These are phyloP conservation scores for Fusarium abutilonis DNA, from an alignment of 2,329 filamentous ascomycete genomes.

Conservation along the genomic window DNA sequence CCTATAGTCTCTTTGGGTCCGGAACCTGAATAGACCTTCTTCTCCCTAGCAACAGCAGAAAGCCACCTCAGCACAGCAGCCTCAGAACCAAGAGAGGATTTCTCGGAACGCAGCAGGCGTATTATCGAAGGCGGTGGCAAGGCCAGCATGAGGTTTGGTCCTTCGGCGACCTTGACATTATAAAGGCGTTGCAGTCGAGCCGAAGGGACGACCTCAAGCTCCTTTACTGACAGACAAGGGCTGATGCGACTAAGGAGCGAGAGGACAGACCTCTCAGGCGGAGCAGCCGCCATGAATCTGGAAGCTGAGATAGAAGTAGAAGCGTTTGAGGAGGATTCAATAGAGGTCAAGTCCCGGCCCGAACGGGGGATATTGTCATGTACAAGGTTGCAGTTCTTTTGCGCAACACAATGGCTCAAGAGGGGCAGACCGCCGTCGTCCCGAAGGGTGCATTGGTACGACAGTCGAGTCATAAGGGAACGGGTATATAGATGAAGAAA, in stretches of 20 bases:
- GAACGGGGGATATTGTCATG: constrained; percentile 42
- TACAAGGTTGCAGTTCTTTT: constrained; percentile 44
- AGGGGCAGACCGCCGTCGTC: constrained; percentile 40
- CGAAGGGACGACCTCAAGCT: constrained; percentile 48
- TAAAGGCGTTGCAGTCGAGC: constrained; percentile 55
- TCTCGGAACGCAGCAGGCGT: constrained; percentile 60
- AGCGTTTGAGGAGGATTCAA: constrained; percentile 27
- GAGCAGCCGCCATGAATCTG: constrained; percentile 37
- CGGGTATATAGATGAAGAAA: constrained; percentile 14
- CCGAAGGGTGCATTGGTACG: constrained; percentile 45
- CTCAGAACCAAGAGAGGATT: constrained; percentile 56
- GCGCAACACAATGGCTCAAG: constrained; percentile 41
- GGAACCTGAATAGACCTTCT: constrained; percentile 13
- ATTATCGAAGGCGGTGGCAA: constrained; percentile 55
- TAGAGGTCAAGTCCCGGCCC: constrained; percentile 41
- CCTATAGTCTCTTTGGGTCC: constrained; percentile 5
- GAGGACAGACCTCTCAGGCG: constrained; percentile 41
- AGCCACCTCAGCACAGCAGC: constrained; percentile 59
- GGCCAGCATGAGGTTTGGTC: constrained; percentile 54
- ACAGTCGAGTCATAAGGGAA: constrained; percentile 41
- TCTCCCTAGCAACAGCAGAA: constrained; percentile 37
- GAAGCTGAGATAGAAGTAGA: constrained; percentile 17
- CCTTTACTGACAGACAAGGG: constrained; percentile 40
- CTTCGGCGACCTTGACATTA: constrained; percentile 55
- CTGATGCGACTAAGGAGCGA: constrained; percentile 41